Evolutionary conservation across 139 green algal species (phyloP), one percentile per base, ranked within the genome.

Genomic region (Trebouxia sp.): DNA sequence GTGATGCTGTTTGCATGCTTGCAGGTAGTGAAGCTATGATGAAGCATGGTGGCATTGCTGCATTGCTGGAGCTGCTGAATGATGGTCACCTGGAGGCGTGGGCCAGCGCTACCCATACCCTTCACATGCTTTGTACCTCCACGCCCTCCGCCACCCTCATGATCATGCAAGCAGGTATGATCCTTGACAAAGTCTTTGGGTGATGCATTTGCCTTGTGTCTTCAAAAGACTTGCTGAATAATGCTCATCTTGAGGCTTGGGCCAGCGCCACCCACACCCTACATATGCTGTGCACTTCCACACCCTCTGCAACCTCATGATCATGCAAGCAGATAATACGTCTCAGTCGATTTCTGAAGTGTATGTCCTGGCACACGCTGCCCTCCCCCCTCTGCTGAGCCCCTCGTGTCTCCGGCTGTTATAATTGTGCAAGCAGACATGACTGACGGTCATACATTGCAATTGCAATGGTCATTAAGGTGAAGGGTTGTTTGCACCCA

Each of bases 1-100:
- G n/a, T n/a, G n/a, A n/a, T 67, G 30, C 32, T 41, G 5, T 48
- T 78, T 8, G 28, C n/a, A 30, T 78, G 17, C 38, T 50, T 83
- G 62, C 78, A 78, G 42, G 78, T 51, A 69, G 65, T 28, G 45
- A 85, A 41, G 83, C 83, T 35, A 72, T 87, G 48, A 70, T 83
- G 35, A 67, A 83, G 65, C 50, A 74, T 53, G 80, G 74, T n/a
- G 82, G 81, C 53, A 79, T 85, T 35, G 58, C 62, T 42, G 66
- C 65, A 41, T 56, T 85, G 76, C 76, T 85, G 32, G 65, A 35
- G 15, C 53, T 85, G 42, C 81, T 82, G 35, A 55, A 77, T 2
- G 28, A 55, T 22, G 69, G 41, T 5, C 42, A 55, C 8, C 41
- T 55, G 42, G 69, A 77, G 15, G 62, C 62, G 1, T 72, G 62